Conservation (phyloP, 2,329 filamentous ascomycete genomes). For the Phaeosphaeria sp. region DNA sequence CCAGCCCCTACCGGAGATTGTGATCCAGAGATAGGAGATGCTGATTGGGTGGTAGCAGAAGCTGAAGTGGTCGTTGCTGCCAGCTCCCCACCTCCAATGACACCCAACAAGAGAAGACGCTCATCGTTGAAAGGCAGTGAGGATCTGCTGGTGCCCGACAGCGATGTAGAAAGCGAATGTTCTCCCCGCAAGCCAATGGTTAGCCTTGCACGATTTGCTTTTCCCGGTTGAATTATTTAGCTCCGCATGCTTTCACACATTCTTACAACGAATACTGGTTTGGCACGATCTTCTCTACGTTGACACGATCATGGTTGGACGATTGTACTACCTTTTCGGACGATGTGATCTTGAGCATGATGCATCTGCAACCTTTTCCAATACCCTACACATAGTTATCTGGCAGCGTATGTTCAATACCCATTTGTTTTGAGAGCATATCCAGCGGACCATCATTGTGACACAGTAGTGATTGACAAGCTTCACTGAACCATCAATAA, state of each 20-base stretch:
- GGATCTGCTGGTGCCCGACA: conserved; percentile 55
- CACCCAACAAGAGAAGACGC: conserved; percentile 24
- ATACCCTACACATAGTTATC: conserved; percentile 11
- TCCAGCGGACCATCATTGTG: too few relatives aligned
- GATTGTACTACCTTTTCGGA: background rate
- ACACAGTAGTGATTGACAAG: too few relatives aligned
- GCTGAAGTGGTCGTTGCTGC: conserved; percentile 41
- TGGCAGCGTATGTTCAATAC: conserved; percentile 23
- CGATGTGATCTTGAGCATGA: background rate
- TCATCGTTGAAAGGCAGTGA: conserved; percentile 52
- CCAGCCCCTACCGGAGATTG: conserved; percentile 7
- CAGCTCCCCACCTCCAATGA: conserved; percentile 30
- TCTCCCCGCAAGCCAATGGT: conserved; percentile 45
- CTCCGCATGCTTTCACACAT: conserved; percentile 8
- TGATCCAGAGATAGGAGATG: conserved; percentile 25
- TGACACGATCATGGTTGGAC: conserved; percentile 3
- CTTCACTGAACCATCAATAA: too few relatives aligned
- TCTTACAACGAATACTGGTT: conserved; percentile 10
- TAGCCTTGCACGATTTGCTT: conserved; percentile 50
- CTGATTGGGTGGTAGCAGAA: conserved; percentile 36
- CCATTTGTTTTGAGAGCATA: conserved; percentile 8
- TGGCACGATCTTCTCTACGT: conserved; percentile 7
- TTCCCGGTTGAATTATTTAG: conserved; percentile 27
- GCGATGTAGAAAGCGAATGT: conserved; percentile 48
- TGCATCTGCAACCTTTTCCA: conserved; percentile 1